Conservation (phyloP, 108 stramenopile genomes). For the Nitzschia putrida region DNA sequence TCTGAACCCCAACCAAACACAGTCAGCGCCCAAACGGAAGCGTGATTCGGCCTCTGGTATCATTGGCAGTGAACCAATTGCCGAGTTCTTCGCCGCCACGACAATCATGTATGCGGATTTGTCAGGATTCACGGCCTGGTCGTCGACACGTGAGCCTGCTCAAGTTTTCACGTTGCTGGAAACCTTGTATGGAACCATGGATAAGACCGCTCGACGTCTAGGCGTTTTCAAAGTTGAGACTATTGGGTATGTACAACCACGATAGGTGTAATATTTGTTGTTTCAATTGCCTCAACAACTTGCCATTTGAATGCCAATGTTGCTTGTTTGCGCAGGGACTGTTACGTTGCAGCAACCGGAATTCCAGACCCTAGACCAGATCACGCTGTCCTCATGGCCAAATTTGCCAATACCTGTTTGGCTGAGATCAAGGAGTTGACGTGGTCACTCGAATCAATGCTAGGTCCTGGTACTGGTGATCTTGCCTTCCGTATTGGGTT, state of each 20-base stretch:
- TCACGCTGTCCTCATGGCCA: constrained; percentile 40
- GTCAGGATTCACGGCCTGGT: constrained; percentile 19
- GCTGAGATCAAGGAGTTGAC: constrained; percentile 20
- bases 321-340: constrained; percentile 17
- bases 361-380: constrained; percentile 35
- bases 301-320: not conserved
- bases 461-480: constrained; percentile 40
- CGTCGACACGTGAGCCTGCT: constrained; percentile 23
- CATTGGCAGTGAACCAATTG: constrained; percentile 25
- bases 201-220: constrained; percentile 14
- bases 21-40: not conserved
- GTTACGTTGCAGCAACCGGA: constrained; percentile 43
- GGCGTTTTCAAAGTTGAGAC: constrained; percentile 19
- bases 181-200: constrained; percentile 22
- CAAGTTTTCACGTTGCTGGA: constrained; percentile 27
- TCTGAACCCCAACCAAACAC: not conserved
- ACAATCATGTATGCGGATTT: constrained; percentile 36
- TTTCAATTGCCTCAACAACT: not conserved
- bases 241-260: not conserved
- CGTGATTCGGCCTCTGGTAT: not conserved
- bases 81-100: constrained; percentile 25
- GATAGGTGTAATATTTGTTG: not conserved
- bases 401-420: constrained; percentile 25
- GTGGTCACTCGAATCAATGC: constrained; percentile 3
- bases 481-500: constrained; percentile 31